Percentiles rank a stretch among this genome's conserved stretches.
phyloP scores from a whole-genome alignment of 768 basidiomycete genomes.

The Boletus edulis region DNA sequence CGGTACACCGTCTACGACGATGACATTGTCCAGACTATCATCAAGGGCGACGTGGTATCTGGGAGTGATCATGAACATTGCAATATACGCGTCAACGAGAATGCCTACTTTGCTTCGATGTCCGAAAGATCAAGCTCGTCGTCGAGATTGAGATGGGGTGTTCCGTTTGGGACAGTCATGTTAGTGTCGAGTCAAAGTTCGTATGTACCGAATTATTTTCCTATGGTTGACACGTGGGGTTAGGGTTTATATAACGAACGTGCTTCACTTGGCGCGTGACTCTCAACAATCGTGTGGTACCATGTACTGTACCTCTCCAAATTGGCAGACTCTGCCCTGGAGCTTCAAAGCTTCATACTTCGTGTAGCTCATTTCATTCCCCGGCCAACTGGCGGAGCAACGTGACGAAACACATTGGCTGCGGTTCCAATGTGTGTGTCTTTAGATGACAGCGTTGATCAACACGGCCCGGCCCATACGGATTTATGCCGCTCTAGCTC shows the following conservation, averaged over 20 bases:
- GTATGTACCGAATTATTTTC: background rate
- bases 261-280: background rate
- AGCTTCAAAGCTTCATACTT: too few species aligned
- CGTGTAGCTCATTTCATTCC: too few species aligned
- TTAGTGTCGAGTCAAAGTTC: constrained; percentile 19
- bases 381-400: background rate
- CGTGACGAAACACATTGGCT: background rate
- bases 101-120: constrained; percentile 77
- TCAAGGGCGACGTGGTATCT: constrained; percentile 87
- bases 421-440: constrained; percentile 7
- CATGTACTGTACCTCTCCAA: background rate
- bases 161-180: constrained; percentile 46
- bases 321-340: constrained; percentile 9
- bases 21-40: constrained; percentile 84
- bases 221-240: background rate
- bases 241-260: constrained; percentile 2
- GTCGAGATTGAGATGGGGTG: constrained; percentile 36
- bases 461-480: background rate
- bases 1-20: constrained; percentile 92
- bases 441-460: constrained; percentile 5
- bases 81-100: background rate
- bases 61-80: constrained; percentile 11
- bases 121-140: constrained; percentile 85
- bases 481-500: background rate
- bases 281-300: background rate